These are phyloP conservation scores for Austropuccinia psidii DNA, from an alignment of 1,284 basidiomycete genomes.

Conservation along the genomic window DNA sequence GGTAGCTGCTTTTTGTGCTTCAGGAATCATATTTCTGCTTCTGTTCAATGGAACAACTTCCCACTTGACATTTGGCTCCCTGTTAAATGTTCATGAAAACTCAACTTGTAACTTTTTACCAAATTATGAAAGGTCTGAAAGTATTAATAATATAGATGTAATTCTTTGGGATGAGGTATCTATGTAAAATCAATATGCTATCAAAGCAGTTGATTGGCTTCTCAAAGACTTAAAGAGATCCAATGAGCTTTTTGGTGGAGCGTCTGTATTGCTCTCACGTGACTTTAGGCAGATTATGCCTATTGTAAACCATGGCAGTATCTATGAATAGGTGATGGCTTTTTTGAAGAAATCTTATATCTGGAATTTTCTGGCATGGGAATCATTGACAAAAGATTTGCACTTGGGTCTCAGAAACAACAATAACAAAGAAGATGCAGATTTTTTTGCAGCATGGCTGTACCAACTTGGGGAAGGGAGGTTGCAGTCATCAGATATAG, in stretches of 20 bases:
- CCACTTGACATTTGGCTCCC: not conserved
- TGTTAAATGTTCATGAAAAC: not conserved
- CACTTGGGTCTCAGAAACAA: too few relatives aligned
- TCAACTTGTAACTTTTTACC: not conserved
- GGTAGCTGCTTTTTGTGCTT: not conserved
- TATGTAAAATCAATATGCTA: not conserved
- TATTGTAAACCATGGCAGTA: not conserved
- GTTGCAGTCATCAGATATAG: not conserved
- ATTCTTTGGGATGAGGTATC: slow-evolving; percentile 1
- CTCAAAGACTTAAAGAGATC: not conserved
- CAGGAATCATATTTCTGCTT: not conserved
- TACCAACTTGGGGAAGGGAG: not conserved
- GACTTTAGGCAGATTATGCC: not conserved
- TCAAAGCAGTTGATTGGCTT: not conserved
- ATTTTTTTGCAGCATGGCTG: not conserved
- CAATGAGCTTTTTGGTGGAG: not conserved
- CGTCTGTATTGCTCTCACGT: not conserved
- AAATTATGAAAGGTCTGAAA: not conserved
- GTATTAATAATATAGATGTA: not conserved
- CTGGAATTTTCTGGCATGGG: not conserved
- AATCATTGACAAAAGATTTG: not conserved
- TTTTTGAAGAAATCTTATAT: not conserved
- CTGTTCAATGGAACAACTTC: not conserved
- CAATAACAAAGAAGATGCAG: too few relatives aligned
- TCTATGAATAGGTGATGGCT: not conserved